phyloP scores from a whole-genome alignment of 352 stramenopile species.

The Salisapilia sapeloensis region DNA sequence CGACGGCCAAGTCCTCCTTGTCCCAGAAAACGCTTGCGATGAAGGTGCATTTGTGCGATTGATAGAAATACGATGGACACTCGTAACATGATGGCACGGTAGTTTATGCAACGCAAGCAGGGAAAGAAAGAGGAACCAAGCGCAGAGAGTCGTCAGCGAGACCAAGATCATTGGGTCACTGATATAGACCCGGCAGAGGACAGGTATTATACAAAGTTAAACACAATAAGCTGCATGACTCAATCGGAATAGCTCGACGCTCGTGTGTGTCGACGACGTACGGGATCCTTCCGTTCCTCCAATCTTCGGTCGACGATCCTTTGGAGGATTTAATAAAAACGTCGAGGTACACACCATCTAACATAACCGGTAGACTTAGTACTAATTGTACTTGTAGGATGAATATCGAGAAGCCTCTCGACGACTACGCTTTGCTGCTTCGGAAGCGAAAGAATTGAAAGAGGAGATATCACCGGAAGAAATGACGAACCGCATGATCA shows the following conservation, averaged over 20 bases:
- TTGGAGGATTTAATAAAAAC: constrained; percentile 65
- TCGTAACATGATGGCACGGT: not conserved
- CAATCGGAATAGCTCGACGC: constrained; percentile 6
- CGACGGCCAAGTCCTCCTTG: constrained; percentile 25
- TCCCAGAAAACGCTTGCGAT: constrained; percentile 77
- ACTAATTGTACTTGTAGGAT: constrained; percentile 12
- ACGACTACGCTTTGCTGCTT: constrained; percentile 33
- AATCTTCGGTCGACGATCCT: constrained; percentile 62
- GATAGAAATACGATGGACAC: not conserved
- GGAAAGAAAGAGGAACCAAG: constrained; percentile 29
- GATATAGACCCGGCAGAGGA: constrained; percentile 13
- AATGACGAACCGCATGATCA: constrained; percentile 68
- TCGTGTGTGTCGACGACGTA: constrained; percentile 41
- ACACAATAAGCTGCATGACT: not conserved
- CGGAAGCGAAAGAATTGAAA: constrained; percentile 51
- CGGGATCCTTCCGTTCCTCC: constrained; percentile 53
- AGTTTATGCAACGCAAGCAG: constrained; percentile 82
- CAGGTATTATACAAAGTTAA: constrained; percentile 2
- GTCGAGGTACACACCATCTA: constrained; percentile 21
- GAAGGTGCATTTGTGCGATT: constrained; percentile 19
- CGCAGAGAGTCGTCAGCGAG: constrained; percentile 28
- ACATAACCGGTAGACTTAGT: not conserved
- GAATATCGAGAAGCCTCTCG: constrained; percentile 43
- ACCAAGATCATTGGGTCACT: constrained; percentile 39
- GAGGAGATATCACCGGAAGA: constrained; percentile 71